Base-by-base conservation (phyloP, 768 basidiomycete species). In the Clavaria fumosa region DNA sequence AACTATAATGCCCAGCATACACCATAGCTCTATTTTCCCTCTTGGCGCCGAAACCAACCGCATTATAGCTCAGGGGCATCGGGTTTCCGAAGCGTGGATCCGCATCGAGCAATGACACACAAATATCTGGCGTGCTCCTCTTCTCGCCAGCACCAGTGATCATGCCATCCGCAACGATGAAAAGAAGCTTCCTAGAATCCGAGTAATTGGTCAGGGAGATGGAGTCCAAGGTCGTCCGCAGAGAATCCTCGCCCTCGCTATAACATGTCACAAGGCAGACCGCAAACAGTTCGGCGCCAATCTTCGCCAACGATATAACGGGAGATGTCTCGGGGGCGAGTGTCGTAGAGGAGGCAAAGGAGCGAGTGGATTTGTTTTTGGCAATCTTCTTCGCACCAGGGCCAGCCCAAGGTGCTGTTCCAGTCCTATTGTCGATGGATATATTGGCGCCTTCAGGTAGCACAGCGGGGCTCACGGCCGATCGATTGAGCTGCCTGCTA, bases 1-100 rank as follows among this genome's bases (percentile, higher is more conserved):
- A 55, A 91, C 89, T 84, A 58, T 97, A 96, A 63, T 99, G 93
- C n/a, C 95, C 95, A 36, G 95, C 95, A 63, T 99, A 97, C 14
- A 97, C 84, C 85, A 95, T 85, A 5, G 93, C 93, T 38, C 89
- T 70, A 49, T 99, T 99, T 53, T 90, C 78, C 37, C 68, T 70
- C 63, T 97, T 96, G 14, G 74, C 60, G 2, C 95, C 93, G 6
- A 79, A 72, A 2, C 89, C 95, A 20, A 99, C 88, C 2, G 95
- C 84, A 39, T 69, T 59, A 52, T 96, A 99, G 44, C 70, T 77
- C 91, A 97, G 93, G 3, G 93, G 88, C 31, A 75, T 74, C 2
- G 95, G 95, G 49, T 95, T 89, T 18, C 93, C 95, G 50, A 97
- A 99, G 10, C 95, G 70, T 18, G 85, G 80, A 56, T 99, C 95